Base-by-base conservation (phyloP, 768 basidiomycete species). In the Hebeloma cylindrosporum region DNA sequence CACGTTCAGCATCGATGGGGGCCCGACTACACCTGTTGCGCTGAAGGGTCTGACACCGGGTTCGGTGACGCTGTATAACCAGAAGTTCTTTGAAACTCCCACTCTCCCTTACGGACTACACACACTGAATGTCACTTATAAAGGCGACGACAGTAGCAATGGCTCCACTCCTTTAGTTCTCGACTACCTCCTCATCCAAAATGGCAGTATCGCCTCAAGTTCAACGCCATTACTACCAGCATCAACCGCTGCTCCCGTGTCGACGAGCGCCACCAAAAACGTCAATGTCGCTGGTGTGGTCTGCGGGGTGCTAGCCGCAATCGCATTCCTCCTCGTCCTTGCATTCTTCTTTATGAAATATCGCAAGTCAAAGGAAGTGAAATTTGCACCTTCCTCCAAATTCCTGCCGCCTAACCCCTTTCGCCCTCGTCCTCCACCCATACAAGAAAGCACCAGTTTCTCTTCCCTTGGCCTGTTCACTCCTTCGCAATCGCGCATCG, bases 121-220 rank as follows among this genome's bases (percentile, higher is more conserved):
- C 31, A 53, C 42, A 1, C 31, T 63, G 10, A 45, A 30, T 20
- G 59, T 61, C 13, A 51, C 39, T 16, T 59, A 51, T 26, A 21
- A 53, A 22, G 48, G 60, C 20, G 33, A 45, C 23, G 33, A 41
- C 8, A 46, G 22, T 1, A n/a, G n/a, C n/a, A n/a, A n/a, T n/a
- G n/a, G n/a, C n/a, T 51, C 58, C 3, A 57, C 56, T n/a, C 60
- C 61, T 26, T 48, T 63, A 29, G 51, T 48, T 9, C 47, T 63
- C 7, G 40, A 21, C 4, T 47, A 57, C 40, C 32, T 63, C 25
- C 40, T 59, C 20, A 40, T 63, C 16, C 52, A 58, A 34, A 52
- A 52, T 27, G 52, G 46, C 14, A 47, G 43, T 0, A 16, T 17
- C 7, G 8, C 46, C 11, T 17, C 23, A 2, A 11, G 17, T 17